Conservation (phyloP, 2,329 filamentous ascomycete species). For the Alternaria triticina region DNA sequence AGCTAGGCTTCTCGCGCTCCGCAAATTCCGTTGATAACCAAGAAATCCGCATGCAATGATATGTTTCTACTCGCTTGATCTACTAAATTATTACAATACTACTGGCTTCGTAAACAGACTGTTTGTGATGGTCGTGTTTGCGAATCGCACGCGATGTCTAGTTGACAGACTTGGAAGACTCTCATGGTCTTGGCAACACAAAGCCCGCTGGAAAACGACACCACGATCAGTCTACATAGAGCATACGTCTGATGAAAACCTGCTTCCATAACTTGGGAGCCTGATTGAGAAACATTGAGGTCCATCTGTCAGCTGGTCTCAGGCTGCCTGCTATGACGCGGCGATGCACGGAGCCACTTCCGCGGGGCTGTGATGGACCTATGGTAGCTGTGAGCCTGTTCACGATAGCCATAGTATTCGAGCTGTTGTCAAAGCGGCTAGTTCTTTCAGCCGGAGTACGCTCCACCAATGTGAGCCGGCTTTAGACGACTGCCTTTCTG, state of each 20-base stretch:
- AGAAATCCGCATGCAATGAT: not conserved
- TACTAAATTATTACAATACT: not conserved
- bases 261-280: not conserved
- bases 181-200: not conserved
- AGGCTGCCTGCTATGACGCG: conserved; percentile 1
- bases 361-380: not conserved
- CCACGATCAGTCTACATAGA: not conserved
- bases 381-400: not conserved
- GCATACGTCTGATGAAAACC: not conserved
- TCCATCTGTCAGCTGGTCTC: not conserved
- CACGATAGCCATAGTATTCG: not conserved
- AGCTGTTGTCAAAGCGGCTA: not conserved
- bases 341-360: not conserved
- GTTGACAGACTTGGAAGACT: not conserved
- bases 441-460: not conserved
- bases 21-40: not conserved
- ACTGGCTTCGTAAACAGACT: not conserved
- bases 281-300: not conserved
- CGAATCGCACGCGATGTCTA: not conserved
- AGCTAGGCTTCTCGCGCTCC: not conserved
- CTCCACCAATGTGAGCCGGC: not conserved
- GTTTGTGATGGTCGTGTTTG: not conserved
- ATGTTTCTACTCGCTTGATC: not conserved
- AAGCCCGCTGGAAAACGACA: not conserved
- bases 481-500: not conserved